phyloP scores from a whole-genome alignment of 257 asterid species.

The Orobanche coerulescens region DNA sequence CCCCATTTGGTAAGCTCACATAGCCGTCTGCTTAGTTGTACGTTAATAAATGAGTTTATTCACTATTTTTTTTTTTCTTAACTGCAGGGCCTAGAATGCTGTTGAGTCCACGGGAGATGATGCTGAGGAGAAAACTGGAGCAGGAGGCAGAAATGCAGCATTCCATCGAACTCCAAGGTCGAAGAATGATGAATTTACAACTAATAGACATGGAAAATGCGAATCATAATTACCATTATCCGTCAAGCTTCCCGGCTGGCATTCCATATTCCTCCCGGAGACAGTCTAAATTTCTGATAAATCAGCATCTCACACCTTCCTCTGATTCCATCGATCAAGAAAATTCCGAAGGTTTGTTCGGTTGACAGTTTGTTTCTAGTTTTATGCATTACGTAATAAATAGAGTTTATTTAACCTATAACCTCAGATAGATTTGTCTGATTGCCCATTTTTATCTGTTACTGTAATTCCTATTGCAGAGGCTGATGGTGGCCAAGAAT shows the following conservation, averaged over 20 bases:
- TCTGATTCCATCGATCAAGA: conserved; percentile 35
- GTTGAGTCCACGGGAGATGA: conserved; percentile 54
- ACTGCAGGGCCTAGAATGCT: conserved; percentile 61
- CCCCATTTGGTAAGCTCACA: conserved; percentile 55
- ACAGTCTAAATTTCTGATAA: conserved; percentile 38
- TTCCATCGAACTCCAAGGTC: conserved; percentile 69
- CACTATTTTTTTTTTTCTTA: not conserved
- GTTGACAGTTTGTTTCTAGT: not conserved
- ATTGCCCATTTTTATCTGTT: not conserved
- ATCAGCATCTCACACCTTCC: conserved; percentile 29
- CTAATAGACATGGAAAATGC: conserved; percentile 53
- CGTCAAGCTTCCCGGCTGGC: conserved; percentile 33
- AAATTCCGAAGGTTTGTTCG: conserved; percentile 44
- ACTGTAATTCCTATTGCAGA: conserved; percentile 24
- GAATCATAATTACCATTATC: conserved; percentile 35
- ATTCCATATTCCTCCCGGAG: conserved; percentile 37
- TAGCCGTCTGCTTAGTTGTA: not conserved
- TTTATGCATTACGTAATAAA: not conserved
- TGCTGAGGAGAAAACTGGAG: conserved; percentile 64
- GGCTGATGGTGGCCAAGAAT: conserved; percentile 26
- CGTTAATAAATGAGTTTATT: not conserved
- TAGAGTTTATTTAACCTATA: not conserved
- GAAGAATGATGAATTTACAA: conserved; percentile 68
- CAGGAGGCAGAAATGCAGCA: conserved; percentile 69
- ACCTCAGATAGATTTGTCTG: not conserved